phyloP scores from a whole-genome alignment of 805 yeast species.

The Sungouiozyma intestinalis region DNA sequence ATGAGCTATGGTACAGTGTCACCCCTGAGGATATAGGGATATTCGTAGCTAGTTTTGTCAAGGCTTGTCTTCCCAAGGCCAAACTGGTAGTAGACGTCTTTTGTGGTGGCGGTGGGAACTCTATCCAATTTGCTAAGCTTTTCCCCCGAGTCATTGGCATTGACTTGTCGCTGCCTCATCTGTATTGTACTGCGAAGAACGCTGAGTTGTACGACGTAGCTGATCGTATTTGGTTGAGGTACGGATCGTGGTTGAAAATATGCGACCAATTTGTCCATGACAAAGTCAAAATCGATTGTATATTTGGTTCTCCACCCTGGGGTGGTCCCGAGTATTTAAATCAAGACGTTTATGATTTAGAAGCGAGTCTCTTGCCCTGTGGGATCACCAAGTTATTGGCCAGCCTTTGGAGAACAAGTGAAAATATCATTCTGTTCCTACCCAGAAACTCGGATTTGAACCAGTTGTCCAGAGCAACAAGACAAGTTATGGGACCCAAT shows the following conservation, averaged over 20 bases:
- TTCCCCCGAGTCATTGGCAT: conserved; percentile 52
- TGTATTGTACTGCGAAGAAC: conserved; percentile 59
- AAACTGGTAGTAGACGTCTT: conserved; percentile 52
- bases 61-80: conserved; percentile 41
- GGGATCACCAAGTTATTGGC: conserved; percentile 35
- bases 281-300: conserved; percentile 27
- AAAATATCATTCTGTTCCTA: conserved; percentile 47
- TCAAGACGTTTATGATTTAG: conserved; percentile 37
- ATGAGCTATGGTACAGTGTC: conserved; percentile 77
- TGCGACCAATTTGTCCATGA: background rate
- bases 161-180: conserved; percentile 49
- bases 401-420: conserved; percentile 33
- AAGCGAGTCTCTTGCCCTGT: conserved; percentile 37
- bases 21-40: conserved; percentile 72
- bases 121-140: conserved; percentile 57
- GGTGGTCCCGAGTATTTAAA: conserved; percentile 60
- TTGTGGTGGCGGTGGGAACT: conserved; percentile 84
- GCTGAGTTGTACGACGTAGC: conserved; percentile 50
- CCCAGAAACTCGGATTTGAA: conserved; percentile 50
- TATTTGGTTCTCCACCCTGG: conserved; percentile 83
- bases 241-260: conserved; percentile 37
- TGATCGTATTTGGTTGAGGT: conserved; percentile 38
- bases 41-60: conserved; percentile 44
- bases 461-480: conserved; percentile 41
- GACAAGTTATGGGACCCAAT: conserved; percentile 34